Evolutionary conservation across 106 monocot species (phyloP).

Genomic region (Phalaenopsis aphrodite): DNA sequence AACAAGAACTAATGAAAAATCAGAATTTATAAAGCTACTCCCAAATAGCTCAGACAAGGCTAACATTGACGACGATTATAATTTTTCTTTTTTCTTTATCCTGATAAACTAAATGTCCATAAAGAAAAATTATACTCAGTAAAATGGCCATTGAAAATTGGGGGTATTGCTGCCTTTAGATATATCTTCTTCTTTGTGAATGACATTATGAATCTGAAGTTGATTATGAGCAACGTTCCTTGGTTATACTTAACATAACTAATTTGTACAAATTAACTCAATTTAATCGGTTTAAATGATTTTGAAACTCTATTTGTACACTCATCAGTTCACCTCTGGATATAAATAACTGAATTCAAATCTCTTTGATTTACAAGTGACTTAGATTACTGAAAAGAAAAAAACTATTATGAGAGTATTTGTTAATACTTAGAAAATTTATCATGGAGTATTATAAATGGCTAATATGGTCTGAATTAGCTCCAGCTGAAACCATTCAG

Average conservation of each 20-base stretch:
- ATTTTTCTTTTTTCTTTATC: background rate
- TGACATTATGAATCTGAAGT: background rate
- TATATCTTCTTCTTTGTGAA: too few relatives aligned
- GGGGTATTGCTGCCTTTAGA: too few relatives aligned
- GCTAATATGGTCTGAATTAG: slow-evolving; percentile 3
- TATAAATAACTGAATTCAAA: background rate
- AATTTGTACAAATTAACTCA: background rate
- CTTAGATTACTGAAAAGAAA: background rate
- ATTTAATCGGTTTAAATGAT: background rate
- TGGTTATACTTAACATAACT: too few relatives aligned
- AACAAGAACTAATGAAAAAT: background rate
- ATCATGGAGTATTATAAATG: background rate
- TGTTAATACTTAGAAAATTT: background rate
- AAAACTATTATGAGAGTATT: background rate
- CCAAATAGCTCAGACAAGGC: background rate
- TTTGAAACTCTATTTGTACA: background rate
- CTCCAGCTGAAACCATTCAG: slow-evolving; percentile 72
- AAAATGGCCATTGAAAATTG: background rate
- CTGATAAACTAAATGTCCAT: too few relatives aligned
- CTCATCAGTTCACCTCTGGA: background rate
- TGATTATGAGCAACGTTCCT: background rate
- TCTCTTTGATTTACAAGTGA: background rate
- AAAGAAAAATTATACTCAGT: background rate
- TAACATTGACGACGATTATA: background rate
- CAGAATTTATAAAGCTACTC: background rate